Percentiles rank a stretch among this genome's conserved stretches.
Conservation (phyloP, 164 flowering plant genomes). For the Vitis cinerea region DNA sequence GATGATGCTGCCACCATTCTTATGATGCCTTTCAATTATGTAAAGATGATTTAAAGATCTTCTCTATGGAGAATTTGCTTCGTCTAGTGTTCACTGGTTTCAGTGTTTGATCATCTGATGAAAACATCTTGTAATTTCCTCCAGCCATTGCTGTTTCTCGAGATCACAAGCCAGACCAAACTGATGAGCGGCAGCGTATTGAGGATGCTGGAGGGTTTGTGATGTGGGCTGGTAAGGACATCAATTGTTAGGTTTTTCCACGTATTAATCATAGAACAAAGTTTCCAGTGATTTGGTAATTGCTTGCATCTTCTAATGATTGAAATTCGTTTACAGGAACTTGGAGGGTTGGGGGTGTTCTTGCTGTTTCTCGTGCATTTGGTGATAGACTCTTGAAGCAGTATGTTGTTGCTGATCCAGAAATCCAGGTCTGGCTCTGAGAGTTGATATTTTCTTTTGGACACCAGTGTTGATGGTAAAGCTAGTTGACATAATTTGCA, state of each 20-base stretch:
- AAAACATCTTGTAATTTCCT: slow-evolving; percentile 11
- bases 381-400: slow-evolving; percentile 97
- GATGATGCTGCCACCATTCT: too few relatives aligned
- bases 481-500: neutral
- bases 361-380: slow-evolving; percentile 99
- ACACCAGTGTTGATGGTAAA: neutral
- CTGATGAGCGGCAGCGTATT: slow-evolving; percentile 91
- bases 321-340: slow-evolving; percentile 51
- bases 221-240: slow-evolving; percentile 90
- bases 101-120: neutral
- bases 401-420: slow-evolving; percentile 97
- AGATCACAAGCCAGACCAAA: slow-evolving; percentile 98
- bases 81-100: slow-evolving; percentile 1
- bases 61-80: neutral
- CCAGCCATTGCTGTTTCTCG: slow-evolving; percentile 94
- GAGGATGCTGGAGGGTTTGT: slow-evolving; percentile 99
- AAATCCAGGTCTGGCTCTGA: slow-evolving; percentile 66
- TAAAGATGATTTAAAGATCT: too few relatives aligned
- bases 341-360: slow-evolving; percentile 99
- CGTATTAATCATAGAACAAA: neutral
- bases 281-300: slow-evolving; percentile 6
- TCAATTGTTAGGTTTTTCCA: neutral
- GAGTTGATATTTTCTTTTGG: neutral
- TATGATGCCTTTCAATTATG: too few relatives aligned
- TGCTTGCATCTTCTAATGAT: slow-evolving; percentile 2